phyloP scores from a whole-genome alignment of 1,139 yeast genomes.

The Pneumocystis murina region DNA sequence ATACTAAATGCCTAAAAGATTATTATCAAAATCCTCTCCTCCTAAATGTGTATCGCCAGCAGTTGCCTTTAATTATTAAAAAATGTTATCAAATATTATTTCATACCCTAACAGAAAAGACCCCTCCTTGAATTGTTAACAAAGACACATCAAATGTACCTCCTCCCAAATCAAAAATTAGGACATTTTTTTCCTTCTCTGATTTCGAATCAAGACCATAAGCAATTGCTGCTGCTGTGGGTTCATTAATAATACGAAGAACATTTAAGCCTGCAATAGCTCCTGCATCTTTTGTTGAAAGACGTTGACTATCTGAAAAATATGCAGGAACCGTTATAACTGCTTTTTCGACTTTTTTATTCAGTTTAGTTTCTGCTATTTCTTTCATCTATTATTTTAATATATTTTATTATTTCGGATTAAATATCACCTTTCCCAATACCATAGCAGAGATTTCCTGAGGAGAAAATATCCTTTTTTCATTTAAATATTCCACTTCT shows the following conservation, averaged over 20 bases:
- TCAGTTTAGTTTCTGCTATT: slow-evolving; percentile 91
- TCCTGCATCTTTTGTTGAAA: slow-evolving; percentile 98
- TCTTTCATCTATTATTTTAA: slow-evolving; percentile 54
- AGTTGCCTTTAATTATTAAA: slow-evolving; percentile 46
- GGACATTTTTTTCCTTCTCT: slow-evolving; percentile 65
- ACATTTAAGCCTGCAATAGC: slow-evolving; percentile 94
- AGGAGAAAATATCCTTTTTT: slow-evolving; percentile 88
- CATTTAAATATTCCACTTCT: slow-evolving; percentile 88
- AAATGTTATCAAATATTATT: not conserved
- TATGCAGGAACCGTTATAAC: slow-evolving; percentile 95
- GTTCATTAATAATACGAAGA: slow-evolving; percentile 92
- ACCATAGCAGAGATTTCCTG: slow-evolving; percentile 96
- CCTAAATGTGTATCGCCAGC: slow-evolving; percentile 98
- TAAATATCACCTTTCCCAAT: slow-evolving; percentile 41
- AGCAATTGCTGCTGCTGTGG: slow-evolving; percentile 97
- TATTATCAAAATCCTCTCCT: slow-evolving; percentile 87
- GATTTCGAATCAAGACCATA: slow-evolving; percentile 90
- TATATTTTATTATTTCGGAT: not conserved
- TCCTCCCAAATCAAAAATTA: slow-evolving; percentile 93
- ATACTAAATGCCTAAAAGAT: slow-evolving; percentile 33
- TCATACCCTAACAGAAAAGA: slow-evolving; percentile 51
- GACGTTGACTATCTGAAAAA: slow-evolving; percentile 95
- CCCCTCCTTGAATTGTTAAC: slow-evolving; percentile 86
- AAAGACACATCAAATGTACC: slow-evolving; percentile 96
- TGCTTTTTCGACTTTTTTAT: slow-evolving; percentile 86